These are phyloP conservation scores for Serendipita indica DNA, from an alignment of 768 basidiomycete genomes.

Conservation along the genomic window DNA sequence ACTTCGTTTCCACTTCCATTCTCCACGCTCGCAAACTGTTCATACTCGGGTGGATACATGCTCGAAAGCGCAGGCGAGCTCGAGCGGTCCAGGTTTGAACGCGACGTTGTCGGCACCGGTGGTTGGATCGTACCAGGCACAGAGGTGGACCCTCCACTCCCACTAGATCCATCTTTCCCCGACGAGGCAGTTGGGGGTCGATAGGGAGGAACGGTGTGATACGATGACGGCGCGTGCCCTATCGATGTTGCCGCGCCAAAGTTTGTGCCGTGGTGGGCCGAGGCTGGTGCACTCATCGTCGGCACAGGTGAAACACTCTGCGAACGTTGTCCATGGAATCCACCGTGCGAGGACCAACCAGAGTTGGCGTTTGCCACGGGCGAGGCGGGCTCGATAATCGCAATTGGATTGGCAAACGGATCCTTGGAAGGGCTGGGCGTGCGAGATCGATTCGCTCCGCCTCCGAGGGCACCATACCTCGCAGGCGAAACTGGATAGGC, in stretches of 20 bases:
- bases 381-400: not conserved
- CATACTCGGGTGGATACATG: slow-evolving; percentile 8
- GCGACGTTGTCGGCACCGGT: not conserved
- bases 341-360: not conserved
- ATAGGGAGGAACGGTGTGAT: not conserved
- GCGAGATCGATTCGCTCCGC: not conserved
- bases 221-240: not conserved
- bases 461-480: not conserved
- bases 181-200: no score
- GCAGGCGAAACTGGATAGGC: not conserved
- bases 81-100: not conserved
- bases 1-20: not conserved
- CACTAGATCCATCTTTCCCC: not conserved
- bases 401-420: not conserved
- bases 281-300: not conserved
- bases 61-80: not conserved
- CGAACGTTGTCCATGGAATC: not conserved
- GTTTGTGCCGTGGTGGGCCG: not conserved
- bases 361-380: not conserved
- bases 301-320: not conserved
- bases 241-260: not conserved
- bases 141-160: not conserved
- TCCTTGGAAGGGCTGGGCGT: not conserved
- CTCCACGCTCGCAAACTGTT: not conserved
- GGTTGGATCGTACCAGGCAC: not conserved